Evolutionary conservation across 2,329 filamentous ascomycete species (phyloP), one percentile per base, ranked within the genome.

Genomic region (Metarhizium guizhouense): DNA sequence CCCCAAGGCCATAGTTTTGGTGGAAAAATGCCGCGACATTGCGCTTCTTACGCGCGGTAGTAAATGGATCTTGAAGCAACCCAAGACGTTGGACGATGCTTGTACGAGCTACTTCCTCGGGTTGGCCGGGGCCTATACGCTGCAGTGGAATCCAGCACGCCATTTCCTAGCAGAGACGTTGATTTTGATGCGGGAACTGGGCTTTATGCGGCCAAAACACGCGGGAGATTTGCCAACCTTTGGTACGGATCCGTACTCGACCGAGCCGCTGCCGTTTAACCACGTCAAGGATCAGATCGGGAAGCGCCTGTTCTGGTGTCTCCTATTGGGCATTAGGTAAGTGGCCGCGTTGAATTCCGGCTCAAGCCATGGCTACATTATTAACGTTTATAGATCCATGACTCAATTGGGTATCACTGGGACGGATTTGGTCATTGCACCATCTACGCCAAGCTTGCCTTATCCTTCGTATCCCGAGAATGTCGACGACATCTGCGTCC

Each of bases 401-500:
- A 82, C 87, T 55, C 90, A 95, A 66, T 74, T 94, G 18, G 90
- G 89, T 38, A 82, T 83, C 16, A 82, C 82, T 0, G 85, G 87
- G 58, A 82, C 82, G 40, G 88, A 91, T 62, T 74, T 92, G 42
- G 80, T 87, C 40, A 84, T 95, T 52, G 83, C 87, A 8, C 90
- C 90, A 3, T 84, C 87, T 2, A 95, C 89, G 0, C 83, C 84
- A 0, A 84, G 80, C 30, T 83, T 90, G 47, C 86, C 84, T 4
- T 90, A 94, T 61, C 91, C 91, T 3, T 86, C 88, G 7, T 77
- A 91, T 13, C 91, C 91, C 0, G 74, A 86, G 20, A 90, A 95
- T 64, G 83, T 95, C 1, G 91, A 96, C 62, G 91, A 96, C 68
- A 84, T 87, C 56, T 92, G 84, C 64, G 88, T 96, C 56, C 85